Percentiles rank a stretch among this genome's conserved stretches.
Evolutionary conservation across 257 asterid genomes (phyloP).

Genomic region (Solanum chilense): DNA sequence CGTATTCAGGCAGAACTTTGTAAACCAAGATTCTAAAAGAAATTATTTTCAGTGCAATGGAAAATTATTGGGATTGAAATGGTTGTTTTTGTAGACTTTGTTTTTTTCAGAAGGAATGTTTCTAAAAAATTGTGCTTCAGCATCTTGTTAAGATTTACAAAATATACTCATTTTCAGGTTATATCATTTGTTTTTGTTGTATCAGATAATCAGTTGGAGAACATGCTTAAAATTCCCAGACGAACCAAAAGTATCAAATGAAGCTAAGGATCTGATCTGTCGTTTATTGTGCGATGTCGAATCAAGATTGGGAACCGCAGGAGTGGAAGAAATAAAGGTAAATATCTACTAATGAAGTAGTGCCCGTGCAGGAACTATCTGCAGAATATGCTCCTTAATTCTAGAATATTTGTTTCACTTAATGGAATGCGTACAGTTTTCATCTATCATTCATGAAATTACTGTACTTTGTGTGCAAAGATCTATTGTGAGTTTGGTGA

Average conservation of each 20-base stretch:
- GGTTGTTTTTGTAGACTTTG: neutral
- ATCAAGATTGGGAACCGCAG: conserved; percentile 88
- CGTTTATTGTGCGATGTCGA: conserved; percentile 85
- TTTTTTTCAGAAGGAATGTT: neutral
- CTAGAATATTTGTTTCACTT: neutral
- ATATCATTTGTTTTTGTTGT: neutral
- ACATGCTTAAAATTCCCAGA: conserved; percentile 91
- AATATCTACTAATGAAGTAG: neutral
- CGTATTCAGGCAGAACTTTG: neutral
- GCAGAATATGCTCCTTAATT: neutral
- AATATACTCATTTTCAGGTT: neutral
- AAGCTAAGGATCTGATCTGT: conserved; percentile 86
- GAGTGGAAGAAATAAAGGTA: conserved; percentile 94
- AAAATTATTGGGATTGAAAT: neutral
- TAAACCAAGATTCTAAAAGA: neutral
- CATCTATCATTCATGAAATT: neutral
- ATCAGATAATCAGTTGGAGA: conserved; percentile 88
- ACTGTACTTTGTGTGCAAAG: neutral
- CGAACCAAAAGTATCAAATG: conserved; percentile 73
- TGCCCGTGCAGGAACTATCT: neutral
- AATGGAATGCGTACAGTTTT: neutral
- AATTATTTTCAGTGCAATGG: neutral
- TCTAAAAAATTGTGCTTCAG: neutral
- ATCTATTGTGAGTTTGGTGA: neutral
- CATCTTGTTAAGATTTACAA: neutral